Conservation (phyloP, 2,329 filamentous ascomycete species). For the Fusarium sp. region DNA sequence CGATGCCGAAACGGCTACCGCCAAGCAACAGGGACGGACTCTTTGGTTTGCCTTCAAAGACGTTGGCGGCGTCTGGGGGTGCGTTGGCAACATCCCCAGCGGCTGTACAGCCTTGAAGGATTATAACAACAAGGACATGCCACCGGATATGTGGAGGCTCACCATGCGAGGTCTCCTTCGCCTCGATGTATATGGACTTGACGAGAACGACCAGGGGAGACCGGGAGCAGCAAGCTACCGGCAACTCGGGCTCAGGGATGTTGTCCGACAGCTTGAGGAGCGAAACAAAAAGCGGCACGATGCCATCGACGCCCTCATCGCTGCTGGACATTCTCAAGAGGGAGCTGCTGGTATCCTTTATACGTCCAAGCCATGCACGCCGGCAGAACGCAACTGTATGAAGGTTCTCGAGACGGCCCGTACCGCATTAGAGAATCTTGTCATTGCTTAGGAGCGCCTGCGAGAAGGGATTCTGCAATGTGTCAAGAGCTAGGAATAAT, state of each 20-base stretch:
- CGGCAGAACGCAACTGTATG: slow-evolving; percentile 55
- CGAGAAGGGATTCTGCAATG: not conserved
- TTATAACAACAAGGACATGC: slow-evolving; percentile 57
- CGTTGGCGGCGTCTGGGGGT: slow-evolving; percentile 61
- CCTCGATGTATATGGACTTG: slow-evolving; percentile 65
- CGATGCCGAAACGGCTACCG: slow-evolving; percentile 59
- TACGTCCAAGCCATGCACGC: slow-evolving; percentile 41
- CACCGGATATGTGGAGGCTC: slow-evolving; percentile 63
- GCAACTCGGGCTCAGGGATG: slow-evolving; percentile 63
- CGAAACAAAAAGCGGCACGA: slow-evolving; percentile 59
- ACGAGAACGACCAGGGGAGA: slow-evolving; percentile 26
- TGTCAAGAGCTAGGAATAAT: not conserved
- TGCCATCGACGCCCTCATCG: slow-evolving; percentile 57
- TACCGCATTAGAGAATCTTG: slow-evolving; percentile 61
- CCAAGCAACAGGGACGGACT: slow-evolving; percentile 53
- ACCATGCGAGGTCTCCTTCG: slow-evolving; percentile 63
- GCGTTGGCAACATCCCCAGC: slow-evolving; percentile 39
- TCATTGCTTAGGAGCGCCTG: slow-evolving; percentile 56
- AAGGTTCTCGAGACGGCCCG: slow-evolving; percentile 64
- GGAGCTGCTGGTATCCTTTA: slow-evolving; percentile 42
- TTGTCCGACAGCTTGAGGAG: slow-evolving; percentile 63
- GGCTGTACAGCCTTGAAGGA: slow-evolving; percentile 43
- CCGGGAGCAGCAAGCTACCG: slow-evolving; percentile 33
- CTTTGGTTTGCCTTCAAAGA: slow-evolving; percentile 57
- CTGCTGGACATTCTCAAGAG: slow-evolving; percentile 48